Percentiles rank a stretch among this genome's conserved stretches.
phyloP scores from a whole-genome alignment of 2,329 filamentous ascomycete species.

The Fusarium xyrophilum region DNA sequence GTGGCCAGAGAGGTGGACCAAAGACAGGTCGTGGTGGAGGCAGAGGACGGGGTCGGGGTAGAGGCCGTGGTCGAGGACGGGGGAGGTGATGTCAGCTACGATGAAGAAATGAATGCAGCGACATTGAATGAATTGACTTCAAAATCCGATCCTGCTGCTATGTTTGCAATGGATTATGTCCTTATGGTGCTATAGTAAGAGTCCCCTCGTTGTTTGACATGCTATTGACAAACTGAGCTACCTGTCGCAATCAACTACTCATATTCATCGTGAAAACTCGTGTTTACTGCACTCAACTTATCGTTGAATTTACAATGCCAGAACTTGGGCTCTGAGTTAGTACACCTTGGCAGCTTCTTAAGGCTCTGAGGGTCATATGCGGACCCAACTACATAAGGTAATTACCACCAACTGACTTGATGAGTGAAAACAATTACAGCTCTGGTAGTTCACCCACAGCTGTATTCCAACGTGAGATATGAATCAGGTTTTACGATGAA shows the following conservation, averaged over 20 bases:
- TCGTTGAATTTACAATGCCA: not conserved
- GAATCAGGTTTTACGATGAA: not conserved
- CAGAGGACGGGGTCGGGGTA: conserved; percentile 40
- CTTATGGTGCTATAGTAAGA: not conserved
- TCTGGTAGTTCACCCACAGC: not conserved
- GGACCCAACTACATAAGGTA: not conserved
- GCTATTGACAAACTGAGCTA: not conserved
- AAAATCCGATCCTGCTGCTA: not conserved
- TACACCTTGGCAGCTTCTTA: not conserved
- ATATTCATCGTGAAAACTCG: not conserved
- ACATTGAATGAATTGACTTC: conserved; percentile 16
- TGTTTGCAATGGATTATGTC: not conserved
- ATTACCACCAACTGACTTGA: too few relatives aligned
- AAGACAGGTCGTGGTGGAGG: conserved; percentile 53
- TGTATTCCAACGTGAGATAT: not conserved
- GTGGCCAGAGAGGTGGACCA: conserved; percentile 50
- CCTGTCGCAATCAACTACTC: not conserved
- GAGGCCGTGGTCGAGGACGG: conserved; percentile 38
- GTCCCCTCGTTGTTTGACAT: conserved; percentile 1
- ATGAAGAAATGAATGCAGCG: conserved; percentile 14
- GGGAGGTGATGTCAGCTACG: conserved; percentile 32
- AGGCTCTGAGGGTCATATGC: not conserved
- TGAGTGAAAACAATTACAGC: not conserved
- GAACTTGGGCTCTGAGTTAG: not conserved
- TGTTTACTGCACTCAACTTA: not conserved